Evolutionary conservation across 805 yeast species (phyloP).

Genomic region (Zygoascus biomembranicola): DNA sequence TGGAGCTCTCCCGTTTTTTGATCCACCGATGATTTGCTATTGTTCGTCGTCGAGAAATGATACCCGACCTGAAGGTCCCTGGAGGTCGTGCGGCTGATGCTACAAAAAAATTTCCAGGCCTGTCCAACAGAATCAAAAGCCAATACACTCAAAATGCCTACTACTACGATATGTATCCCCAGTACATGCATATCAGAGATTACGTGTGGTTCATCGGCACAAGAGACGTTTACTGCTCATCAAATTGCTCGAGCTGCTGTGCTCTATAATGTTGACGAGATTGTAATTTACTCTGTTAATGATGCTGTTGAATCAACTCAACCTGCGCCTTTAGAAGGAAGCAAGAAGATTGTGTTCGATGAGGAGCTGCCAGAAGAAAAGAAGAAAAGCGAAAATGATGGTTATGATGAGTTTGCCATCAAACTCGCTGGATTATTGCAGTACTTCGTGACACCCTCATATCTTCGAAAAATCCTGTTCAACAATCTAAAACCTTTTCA

Average conservation of each 20-base stretch:
- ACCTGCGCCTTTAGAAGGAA: constrained; percentile 11
- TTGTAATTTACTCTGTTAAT: constrained; percentile 44
- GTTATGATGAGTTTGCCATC: constrained; percentile 23
- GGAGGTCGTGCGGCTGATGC: no score
- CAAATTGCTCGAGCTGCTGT: constrained; percentile 74
- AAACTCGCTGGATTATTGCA: constrained; percentile 64
- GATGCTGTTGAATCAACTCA: constrained; percentile 14
- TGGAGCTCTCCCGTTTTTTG: no score
- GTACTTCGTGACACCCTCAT: constrained; percentile 78
- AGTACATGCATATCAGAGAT: constrained; percentile 48
- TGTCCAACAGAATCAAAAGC: no score
- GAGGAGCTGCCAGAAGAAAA: constrained; percentile 13
- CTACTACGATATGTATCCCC: constrained; percentile 54
- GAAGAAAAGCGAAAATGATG: constrained; percentile 13
- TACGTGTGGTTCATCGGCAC: constrained; percentile 59
- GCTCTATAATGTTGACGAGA: constrained; percentile 61
- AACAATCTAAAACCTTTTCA: constrained; percentile 37
- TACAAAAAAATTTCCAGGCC: no score
- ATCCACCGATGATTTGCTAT: no score
- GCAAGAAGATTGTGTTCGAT: constrained; percentile 31
- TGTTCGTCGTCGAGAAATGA: no score
- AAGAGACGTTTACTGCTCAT: constrained; percentile 63
- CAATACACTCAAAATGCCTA: constrained; percentile 1
- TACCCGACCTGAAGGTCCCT: no score
- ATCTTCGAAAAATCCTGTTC: constrained; percentile 60